Conservation (phyloP, 129 eudicot genomes). For the Artemisia tridentata region DNA sequence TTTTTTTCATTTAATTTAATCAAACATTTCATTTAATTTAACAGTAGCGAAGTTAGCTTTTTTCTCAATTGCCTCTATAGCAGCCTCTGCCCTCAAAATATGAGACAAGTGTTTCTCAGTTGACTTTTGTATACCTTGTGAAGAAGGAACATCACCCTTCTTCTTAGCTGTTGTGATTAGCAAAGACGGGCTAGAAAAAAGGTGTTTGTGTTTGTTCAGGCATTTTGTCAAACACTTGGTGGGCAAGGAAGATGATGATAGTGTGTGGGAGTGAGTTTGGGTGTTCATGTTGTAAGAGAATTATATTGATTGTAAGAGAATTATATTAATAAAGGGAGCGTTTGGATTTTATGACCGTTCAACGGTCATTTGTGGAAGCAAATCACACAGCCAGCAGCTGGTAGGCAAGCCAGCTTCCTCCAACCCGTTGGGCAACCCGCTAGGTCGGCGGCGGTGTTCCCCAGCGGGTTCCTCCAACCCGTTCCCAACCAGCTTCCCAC, state of each 20-base stretch:
- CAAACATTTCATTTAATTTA: no score
- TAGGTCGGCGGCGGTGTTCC: no score
- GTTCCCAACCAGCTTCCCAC: no score
- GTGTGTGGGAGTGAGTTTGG: not conserved
- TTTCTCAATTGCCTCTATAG: conserved; percentile 64
- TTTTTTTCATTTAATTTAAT: no score
- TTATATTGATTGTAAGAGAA: no score
- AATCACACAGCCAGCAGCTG: no score
- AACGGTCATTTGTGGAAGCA: no score
- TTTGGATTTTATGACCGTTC: no score
- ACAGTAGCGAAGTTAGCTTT: conserved; percentile 60
- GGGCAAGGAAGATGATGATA: conserved; percentile 32
- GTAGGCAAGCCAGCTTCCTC: no score
- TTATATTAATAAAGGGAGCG: no score
- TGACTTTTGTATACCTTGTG: conserved; percentile 43
- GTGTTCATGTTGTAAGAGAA: conserved; percentile 20
- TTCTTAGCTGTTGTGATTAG: conserved; percentile 36
- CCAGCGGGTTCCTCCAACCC: no score
- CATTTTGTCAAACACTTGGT: conserved; percentile 46
- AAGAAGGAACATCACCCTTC: conserved; percentile 10
- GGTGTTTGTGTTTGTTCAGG: conserved; percentile 31
- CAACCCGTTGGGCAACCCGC: no score
- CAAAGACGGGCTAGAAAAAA: conserved; percentile 9
- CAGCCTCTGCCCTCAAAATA: conserved; percentile 72
- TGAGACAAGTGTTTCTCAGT: conserved; percentile 62